A percentile compares a stretch with the other conserved stretches of the same genome.
Conservation (phyloP, 805 yeast species). For the Candida insectalens region DNA sequence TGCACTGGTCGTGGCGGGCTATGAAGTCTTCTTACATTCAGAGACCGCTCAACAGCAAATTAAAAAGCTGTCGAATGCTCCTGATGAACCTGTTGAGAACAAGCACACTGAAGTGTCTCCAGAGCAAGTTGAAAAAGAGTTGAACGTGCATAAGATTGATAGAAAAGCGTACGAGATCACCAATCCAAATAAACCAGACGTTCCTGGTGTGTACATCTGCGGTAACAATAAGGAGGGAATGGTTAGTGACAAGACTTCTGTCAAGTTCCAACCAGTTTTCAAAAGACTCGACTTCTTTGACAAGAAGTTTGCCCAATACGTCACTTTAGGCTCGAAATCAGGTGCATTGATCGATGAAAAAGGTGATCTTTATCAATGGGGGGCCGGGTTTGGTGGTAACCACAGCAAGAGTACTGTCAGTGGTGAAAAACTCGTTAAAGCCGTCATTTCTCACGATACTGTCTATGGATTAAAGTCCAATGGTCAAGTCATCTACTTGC, state of each 20-base stretch:
- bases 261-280: constrained; percentile 39
- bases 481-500: constrained; percentile 36
- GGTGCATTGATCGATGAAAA: constrained; percentile 52
- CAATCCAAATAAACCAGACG: constrained; percentile 27
- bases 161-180: constrained; percentile 17
- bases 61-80: background rate
- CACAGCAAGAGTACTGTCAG: constrained; percentile 27
- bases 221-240: constrained; percentile 41
- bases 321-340: constrained; percentile 38
- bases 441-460: constrained; percentile 42
- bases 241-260: constrained; percentile 13
- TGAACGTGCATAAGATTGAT: constrained; percentile 4
- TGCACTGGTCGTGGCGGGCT: constrained; percentile 1
- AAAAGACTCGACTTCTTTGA: constrained; percentile 57
- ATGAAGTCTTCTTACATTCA: background rate
- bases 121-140: background rate
- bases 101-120: background rate
- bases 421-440: constrained; percentile 35
- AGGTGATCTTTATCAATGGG: constrained; percentile 75
- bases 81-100: background rate
- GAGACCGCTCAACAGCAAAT: background rate
- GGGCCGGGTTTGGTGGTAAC: constrained; percentile 27
- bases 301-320: constrained; percentile 43
- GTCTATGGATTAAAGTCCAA: constrained; percentile 37
- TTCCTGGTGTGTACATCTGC: constrained; percentile 56